Percentiles rank a stretch among this genome's conserved stretches.
Evolutionary conservation across 169 alveolate genomes (phyloP).

Genomic region (Plasmodium relictum): DNA sequence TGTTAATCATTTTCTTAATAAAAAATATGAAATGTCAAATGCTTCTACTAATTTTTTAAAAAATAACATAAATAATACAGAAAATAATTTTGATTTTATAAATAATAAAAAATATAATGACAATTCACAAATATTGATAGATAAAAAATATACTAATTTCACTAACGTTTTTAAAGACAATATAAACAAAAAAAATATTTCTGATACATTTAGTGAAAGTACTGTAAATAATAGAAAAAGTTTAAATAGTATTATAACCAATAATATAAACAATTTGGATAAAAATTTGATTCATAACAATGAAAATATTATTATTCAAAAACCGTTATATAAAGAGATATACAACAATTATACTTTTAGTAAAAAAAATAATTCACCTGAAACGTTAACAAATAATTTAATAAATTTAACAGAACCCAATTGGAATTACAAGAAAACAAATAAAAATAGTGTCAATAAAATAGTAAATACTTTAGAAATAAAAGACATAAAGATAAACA

Average conservation of each 20-base stretch:
- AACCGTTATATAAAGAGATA: not conserved
- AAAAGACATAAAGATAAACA: conserved; percentile 52
- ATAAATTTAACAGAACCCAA: not conserved
- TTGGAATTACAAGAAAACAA: not conserved
- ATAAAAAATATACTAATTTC: not conserved
- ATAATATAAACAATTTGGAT: conserved; percentile 39
- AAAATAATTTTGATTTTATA: too few species aligned
- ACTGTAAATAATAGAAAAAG: conserved; percentile 9
- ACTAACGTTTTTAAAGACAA: not conserved
- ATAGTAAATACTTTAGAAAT: conserved; percentile 68
- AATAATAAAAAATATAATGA: not conserved
- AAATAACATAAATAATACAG: too few species aligned
- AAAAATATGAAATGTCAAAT: not conserved
- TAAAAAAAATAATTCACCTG: conserved; percentile 23
- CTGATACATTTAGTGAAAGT: conserved; percentile 22
- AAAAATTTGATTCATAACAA: conserved; percentile 8
- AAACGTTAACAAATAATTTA: conserved; percentile 7
- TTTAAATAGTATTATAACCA: conserved; percentile 13
- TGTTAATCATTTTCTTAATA: not conserved
- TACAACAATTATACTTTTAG: not conserved
- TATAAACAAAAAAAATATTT: conserved; percentile 8
- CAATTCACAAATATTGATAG: not conserved
- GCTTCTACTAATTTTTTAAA: too few species aligned
- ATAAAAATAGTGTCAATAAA: not conserved
- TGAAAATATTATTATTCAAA: not conserved